Evolutionary conservation across 202 grass and related monocot species (phyloP), one percentile per base, ranked within the genome.

Genomic region (Elaeis oleifera): DNA sequence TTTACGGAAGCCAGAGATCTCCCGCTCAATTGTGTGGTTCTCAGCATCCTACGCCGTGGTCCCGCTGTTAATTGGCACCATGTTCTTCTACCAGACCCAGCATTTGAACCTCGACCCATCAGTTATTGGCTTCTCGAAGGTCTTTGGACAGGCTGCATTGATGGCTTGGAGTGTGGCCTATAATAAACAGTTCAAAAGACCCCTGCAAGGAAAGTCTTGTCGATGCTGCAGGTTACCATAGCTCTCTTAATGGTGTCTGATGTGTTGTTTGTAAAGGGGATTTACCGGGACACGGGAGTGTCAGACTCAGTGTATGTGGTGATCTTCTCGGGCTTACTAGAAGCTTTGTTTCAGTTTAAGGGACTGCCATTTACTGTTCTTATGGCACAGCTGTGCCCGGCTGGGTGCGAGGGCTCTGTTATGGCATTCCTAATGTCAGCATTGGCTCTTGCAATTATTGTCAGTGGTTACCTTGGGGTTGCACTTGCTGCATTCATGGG

Each of bases 11-110:
- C 85, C 88, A 0, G 94, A 86, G 76, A 94, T 94, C 49, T 84
- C 71, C 32, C 57, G 62, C 69, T 87, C 71, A 23, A 58, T 99
- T 56, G n/a, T 73, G 57, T 92, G 94, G 94, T 89, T 99, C 75
- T 84, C 80, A 70, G 50, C 75, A 51, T 99, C 94, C 0, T 99
- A 94, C 23, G 85, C 88, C 1, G 24, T 78, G 52, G 76, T 88
- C 77, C 94, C 94, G 39, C 84, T 89, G 75, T 74, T 99, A 53
- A 72, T 78, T 16, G 88, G 94, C 58, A 89, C 88, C 16, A 99
- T 94, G 94, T 99, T 99, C 76, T 99, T 99, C 72, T 99, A 94
- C 53, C 88, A 99, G 66, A 94, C 94, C 60, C 79, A 89, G 63
- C 82, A 92, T 23, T 73, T 99, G 55, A 86, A 69, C 23, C 88